Evolutionary conservation across 2,329 filamentous ascomycete species (phyloP).

Genomic region (Paecilomyces variotii): DNA sequence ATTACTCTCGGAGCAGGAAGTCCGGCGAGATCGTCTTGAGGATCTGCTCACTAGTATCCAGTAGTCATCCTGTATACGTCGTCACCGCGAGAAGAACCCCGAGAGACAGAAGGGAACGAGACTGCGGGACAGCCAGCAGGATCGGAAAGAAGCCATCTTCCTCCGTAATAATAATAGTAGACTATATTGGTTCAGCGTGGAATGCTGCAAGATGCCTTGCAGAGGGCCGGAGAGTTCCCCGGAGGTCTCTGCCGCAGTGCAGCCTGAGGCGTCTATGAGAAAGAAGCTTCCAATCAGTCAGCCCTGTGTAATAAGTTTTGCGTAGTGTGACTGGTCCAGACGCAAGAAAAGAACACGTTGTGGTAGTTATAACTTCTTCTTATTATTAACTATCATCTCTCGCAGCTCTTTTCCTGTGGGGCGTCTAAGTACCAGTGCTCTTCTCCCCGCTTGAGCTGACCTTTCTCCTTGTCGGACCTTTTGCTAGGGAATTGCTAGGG

Average conservation of each 20-base stretch:
- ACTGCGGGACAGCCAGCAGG: not conserved
- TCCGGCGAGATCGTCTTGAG: not conserved
- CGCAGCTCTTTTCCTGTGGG: not conserved
- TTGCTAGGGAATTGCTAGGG: not conserved
- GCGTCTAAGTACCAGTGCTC: not conserved
- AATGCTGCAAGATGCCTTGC: not conserved
- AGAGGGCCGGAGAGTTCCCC: not conserved
- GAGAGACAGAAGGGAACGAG: not conserved
- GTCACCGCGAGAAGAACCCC: not conserved
- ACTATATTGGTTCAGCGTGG: not conserved
- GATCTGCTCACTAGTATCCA: not conserved
- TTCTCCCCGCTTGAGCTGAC: not conserved
- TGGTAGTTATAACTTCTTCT: not conserved
- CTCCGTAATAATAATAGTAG: too few relatives aligned
- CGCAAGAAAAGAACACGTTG: conserved; percentile 18
- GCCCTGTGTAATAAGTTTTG: not conserved
- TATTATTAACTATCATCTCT: not conserved
- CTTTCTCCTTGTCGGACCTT: not conserved
- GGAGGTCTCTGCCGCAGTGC: not conserved
- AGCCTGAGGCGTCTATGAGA: not conserved
- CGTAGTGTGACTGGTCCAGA: not conserved
- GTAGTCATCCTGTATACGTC: not conserved
- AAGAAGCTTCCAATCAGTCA: not conserved
- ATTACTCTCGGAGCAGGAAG: not conserved
- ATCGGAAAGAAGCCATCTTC: not conserved